Conservation (phyloP, 768 basidiomycete genomes). For the Amylocystis lapponica region DNA sequence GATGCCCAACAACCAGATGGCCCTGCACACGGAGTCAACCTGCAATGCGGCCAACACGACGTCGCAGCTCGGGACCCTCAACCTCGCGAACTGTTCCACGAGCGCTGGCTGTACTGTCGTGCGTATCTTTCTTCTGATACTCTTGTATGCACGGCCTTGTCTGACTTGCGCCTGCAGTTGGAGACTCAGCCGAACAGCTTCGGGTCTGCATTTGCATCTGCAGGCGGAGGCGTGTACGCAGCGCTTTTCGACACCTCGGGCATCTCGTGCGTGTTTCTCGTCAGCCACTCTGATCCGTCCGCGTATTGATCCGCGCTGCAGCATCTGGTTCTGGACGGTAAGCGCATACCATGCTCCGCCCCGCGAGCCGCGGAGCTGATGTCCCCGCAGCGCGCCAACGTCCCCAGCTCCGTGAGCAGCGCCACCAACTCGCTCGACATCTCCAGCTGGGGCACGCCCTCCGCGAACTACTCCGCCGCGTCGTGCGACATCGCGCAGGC, state of each 20-base stretch:
- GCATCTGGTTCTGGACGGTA: constrained; percentile 48
- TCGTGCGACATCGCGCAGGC: constrained; percentile 39
- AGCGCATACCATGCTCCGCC: constrained; percentile 4
- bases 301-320: constrained; percentile 8
- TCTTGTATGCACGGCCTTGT: background rate
- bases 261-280: constrained; percentile 31
- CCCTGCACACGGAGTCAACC: constrained; percentile 39
- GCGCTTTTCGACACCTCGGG: constrained; percentile 58
- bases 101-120: constrained; percentile 15
- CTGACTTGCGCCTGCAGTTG: background rate
- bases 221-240: constrained; percentile 61
- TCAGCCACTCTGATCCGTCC: background rate
- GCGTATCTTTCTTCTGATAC: background rate
- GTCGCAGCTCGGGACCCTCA: constrained; percentile 27
- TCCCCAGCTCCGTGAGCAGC: constrained; percentile 31
- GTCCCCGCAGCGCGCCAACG: constrained; percentile 26
- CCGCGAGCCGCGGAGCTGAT: background rate
- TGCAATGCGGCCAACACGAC: constrained; percentile 28
- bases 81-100: constrained; percentile 24
- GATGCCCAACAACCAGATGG: constrained; percentile 47
- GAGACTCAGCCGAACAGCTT: constrained; percentile 33
- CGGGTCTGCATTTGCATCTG: constrained; percentile 34
- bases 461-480: constrained; percentile 32
- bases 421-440: constrained; percentile 30
- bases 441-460: constrained; percentile 41